Base-by-base conservation (phyloP, 768 basidiomycete genomes). In the Leccinum boreale region DNA sequence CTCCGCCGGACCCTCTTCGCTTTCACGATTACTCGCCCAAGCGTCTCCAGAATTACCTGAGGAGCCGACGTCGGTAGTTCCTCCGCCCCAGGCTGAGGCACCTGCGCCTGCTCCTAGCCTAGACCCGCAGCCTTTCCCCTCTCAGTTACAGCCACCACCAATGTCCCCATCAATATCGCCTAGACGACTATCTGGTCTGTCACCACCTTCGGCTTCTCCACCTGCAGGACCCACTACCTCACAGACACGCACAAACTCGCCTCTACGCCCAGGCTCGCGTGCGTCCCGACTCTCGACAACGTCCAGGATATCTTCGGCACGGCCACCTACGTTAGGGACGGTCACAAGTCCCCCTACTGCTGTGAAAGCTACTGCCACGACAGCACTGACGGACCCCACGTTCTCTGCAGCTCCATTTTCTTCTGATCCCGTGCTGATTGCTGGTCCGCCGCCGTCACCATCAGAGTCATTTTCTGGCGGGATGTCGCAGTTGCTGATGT, bases 21-120 rank as follows among this genome's bases (percentile, higher is more conserved):
- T 93, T 58, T 92, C 90, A 14, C 83, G 89, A 26, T 75, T 93
- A 4, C 76, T 92, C 23, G 90, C 90, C 0, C 90, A 92, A 64
- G 91, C 90, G 4, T 73, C 78, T 19, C 67, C 77, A 23, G 70
- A 71, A 24, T 42, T 51, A n/a, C 15, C 55, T 39, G 82, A 86
- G 64, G 64, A 63, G 23, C 42, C 46, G 23, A 58, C 67, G 12
- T 56, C 70, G 1, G 72, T 70, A 31, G 44, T 67, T 60, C 57
- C 67, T 47, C 70, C 73, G 0, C 67, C 73, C 39, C 63, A 64
- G 59, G 62, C 61, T 52, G 68, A 67, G 57, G 66, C 68, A 5
- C 72, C 75, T 6, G 76, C 74, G 3, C 75, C 74, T 11, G 35
- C 36, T 12, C 49, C 56, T 24, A 49, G 3, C 5, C 12, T 52